Percentiles rank a stretch among this genome's conserved stretches.
Evolutionary conservation across 345 rosid species (phyloP).

Genomic region (Heritiera littoralis): DNA sequence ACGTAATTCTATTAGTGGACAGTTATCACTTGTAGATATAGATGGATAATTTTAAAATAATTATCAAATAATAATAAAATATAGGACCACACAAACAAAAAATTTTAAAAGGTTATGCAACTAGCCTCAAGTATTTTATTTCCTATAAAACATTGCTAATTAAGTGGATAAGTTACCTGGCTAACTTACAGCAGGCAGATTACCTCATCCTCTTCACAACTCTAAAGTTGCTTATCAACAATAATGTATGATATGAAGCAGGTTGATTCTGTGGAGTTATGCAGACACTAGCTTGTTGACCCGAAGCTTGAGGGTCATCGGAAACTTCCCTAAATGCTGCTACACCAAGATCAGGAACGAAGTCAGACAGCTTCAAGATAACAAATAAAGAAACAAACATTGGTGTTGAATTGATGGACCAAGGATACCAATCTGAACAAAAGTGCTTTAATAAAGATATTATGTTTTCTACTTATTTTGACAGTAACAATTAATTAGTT

Average conservation of each 20-base stretch:
- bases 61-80: no score
- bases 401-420: not conserved
- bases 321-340: not conserved
- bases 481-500: not conserved
- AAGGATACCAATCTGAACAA: not conserved
- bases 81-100: no score
- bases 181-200: no score
- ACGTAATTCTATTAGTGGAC: no score
- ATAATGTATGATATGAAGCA: not conserved
- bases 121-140: no score
- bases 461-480: no score
- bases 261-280: not conserved
- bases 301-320: not conserved
- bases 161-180: no score
- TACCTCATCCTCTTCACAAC: not conserved
- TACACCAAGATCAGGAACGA: not conserved
- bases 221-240: not conserved
- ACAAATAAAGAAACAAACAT: not conserved
- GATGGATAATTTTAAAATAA: no score
- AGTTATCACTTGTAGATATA: no score
- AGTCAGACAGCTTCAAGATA: no score
- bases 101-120: no score
- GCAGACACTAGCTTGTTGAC: not conserved
- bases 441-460: not conserved
- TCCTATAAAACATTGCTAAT: no score